Evolutionary conservation across 1,139 yeast species (phyloP).

Genomic region (Scheffersomyces lignicola): DNA sequence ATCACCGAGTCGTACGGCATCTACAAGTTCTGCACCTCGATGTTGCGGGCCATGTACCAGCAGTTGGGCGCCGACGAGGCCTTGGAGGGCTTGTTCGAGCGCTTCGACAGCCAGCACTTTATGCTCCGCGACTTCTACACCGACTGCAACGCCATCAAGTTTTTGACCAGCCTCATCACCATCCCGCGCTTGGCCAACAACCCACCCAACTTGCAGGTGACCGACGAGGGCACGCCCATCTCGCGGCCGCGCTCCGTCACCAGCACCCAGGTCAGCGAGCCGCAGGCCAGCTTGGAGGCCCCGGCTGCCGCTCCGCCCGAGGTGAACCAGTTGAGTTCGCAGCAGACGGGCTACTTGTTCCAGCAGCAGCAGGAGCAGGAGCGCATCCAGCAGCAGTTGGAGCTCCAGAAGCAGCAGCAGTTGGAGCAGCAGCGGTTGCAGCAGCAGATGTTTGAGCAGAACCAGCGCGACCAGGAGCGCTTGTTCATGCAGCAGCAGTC

Average conservation of each 20-base stretch:
- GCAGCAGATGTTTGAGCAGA: slow-evolving; percentile 67
- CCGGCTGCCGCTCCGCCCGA: slow-evolving; percentile 38
- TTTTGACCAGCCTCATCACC: slow-evolving; percentile 78
- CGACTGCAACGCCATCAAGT: slow-evolving; percentile 84
- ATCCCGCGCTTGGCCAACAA: slow-evolving; percentile 74
- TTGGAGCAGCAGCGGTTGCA: slow-evolving; percentile 55
- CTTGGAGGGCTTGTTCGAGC: slow-evolving; percentile 67
- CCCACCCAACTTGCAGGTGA: slow-evolving; percentile 67
- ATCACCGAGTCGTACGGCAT: slow-evolving; percentile 95
- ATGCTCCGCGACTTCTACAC: slow-evolving; percentile 84
- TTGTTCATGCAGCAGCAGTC: slow-evolving; percentile 55
- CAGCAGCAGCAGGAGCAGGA: slow-evolving; percentile 67
- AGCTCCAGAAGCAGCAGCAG: slow-evolving; percentile 45
- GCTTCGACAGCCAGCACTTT: slow-evolving; percentile 78
- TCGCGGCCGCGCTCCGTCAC: slow-evolving; percentile 43
- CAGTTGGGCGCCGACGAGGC: slow-evolving; percentile 80
- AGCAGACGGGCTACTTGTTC: slow-evolving; percentile 47
- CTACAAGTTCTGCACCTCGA: slow-evolving; percentile 82
- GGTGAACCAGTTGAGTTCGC: slow-evolving; percentile 43
- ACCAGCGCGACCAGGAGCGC: slow-evolving; percentile 64
- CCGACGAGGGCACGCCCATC: slow-evolving; percentile 38
- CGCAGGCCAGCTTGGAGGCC: slow-evolving; percentile 29
- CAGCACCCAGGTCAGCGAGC: slow-evolving; percentile 30
- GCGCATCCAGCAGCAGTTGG: slow-evolving; percentile 62
- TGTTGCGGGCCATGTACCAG: slow-evolving; percentile 86